Evolutionary conservation across 208 protist genomes (phyloP).

Genomic region (Herpetomonas samuelpessoai): DNA sequence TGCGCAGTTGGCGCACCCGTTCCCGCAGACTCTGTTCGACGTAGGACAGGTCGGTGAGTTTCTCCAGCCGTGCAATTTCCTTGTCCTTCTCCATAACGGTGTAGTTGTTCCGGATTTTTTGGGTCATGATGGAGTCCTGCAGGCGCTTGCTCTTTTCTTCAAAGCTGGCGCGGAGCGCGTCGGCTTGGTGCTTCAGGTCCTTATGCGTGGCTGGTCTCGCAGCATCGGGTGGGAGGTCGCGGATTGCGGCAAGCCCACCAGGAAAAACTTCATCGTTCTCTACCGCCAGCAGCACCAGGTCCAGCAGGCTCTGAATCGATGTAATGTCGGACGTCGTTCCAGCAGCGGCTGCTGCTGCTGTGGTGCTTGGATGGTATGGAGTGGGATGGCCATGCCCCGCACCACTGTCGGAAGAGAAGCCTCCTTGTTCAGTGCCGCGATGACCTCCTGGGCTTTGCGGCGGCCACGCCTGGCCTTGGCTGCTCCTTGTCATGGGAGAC

Average conservation of each 20-base stretch:
- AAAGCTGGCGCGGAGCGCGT: conserved; percentile 42
- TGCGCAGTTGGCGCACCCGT: conserved; percentile 34
- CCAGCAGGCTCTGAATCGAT: conserved; percentile 76
- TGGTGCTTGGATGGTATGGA: too few relatives aligned
- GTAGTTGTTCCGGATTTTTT: conserved; percentile 42
- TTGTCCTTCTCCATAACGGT: conserved; percentile 46
- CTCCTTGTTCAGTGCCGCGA: background rate
- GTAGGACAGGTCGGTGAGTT: conserved; percentile 51
- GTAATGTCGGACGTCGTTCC: conserved; percentile 30
- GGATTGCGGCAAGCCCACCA: conserved; percentile 18
- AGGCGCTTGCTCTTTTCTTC: conserved; percentile 47
- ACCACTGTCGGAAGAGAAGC: background rate
- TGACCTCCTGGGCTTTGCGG: background rate
- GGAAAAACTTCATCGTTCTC: conserved; percentile 71
- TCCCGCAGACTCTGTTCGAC: conserved; percentile 33
- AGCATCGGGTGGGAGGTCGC: conserved; percentile 12
- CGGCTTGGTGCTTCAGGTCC: conserved; percentile 30
- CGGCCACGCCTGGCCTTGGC: background rate
- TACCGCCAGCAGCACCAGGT: conserved; percentile 81
- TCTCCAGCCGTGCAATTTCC: conserved; percentile 61
- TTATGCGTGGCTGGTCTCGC: conserved; percentile 16
- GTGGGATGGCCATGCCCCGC: too few relatives aligned
- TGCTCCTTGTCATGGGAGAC: too few relatives aligned
- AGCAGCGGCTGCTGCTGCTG: conserved; percentile 1
- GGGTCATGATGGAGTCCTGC: conserved; percentile 47